Evolutionary conservation across 2,329 filamentous ascomycete genomes (phyloP).

Genomic region (Colletotrichum theobromicola): DNA sequence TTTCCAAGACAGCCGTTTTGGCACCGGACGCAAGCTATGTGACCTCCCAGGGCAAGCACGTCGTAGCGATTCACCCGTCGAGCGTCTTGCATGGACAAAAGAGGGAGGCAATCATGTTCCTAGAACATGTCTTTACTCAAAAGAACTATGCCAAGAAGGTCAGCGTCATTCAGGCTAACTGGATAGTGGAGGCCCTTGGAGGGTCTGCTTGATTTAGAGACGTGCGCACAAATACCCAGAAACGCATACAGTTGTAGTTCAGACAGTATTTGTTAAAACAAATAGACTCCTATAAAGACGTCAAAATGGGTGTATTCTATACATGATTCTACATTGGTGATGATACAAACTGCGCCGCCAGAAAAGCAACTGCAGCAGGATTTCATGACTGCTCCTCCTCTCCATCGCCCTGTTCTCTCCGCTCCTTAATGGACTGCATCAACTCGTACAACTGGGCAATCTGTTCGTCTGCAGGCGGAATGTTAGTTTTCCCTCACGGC

Average conservation of each 20-base stretch:
- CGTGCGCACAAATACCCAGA: no score
- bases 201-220: background rate
- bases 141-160: conserved; percentile 73
- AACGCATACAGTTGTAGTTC: no score
- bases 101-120: conserved; percentile 71
- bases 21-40: conserved; percentile 66
- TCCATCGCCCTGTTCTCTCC: conserved; percentile 25
- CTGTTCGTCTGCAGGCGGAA: conserved; percentile 74
- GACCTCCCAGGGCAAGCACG: conserved; percentile 64
- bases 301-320: no score
- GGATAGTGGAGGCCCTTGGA: conserved; percentile 60
- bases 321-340: no score
- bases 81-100: conserved; percentile 68
- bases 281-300: no score
- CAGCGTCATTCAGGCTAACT: conserved; percentile 63
- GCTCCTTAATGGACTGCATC: conserved; percentile 77
- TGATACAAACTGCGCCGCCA: no score
- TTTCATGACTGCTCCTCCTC: conserved; percentile 30
- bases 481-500: background rate
- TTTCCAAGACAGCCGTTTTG: conserved; percentile 64
- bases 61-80: conserved; percentile 66
- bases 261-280: no score
- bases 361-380: no score
- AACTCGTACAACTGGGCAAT: conserved; percentile 92
- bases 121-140: conserved; percentile 70